phyloP scores from a whole-genome alignment of 805 yeast species.

The Yarrowia divulgata region DNA sequence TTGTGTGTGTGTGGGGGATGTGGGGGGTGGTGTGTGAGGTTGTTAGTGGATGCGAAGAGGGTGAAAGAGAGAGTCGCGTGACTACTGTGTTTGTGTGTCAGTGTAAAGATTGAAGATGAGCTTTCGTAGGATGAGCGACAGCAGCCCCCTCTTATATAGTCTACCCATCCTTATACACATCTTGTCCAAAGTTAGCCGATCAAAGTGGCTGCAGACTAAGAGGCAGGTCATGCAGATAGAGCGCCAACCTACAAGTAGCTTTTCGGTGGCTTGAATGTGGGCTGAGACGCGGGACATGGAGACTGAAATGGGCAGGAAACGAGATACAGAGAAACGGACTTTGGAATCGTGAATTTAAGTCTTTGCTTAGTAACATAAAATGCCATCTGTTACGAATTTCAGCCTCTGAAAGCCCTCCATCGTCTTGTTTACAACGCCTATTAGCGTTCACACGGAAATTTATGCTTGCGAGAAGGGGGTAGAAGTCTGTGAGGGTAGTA shows the following conservation, averaged over 20 bases:
- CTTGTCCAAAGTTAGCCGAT: constrained; percentile 31
- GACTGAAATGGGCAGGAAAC: neutral
- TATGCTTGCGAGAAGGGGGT: neutral
- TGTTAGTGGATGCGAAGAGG: neutral
- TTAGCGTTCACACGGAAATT: neutral
- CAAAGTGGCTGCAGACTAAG: constrained; percentile 29
- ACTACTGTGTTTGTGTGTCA: too few relatives aligned
- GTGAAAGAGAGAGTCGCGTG: neutral
- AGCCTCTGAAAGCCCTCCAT: neutral
- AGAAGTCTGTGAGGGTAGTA: neutral
- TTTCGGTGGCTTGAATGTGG: constrained; percentile 21
- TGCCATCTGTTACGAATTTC: neutral
- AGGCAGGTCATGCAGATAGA: constrained; percentile 14
- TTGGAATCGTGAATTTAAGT: too few relatives aligned
- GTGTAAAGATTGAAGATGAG: neutral
- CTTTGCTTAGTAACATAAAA: neutral
- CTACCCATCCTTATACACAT: neutral
- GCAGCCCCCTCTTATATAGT: constrained; percentile 6
- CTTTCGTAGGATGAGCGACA: too few relatives aligned
- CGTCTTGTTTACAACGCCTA: neutral
- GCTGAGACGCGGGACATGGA: neutral
- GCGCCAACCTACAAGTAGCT: neutral
- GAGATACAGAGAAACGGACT: neutral
- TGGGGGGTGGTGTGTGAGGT: neutral
- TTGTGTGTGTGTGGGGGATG: neutral